Percentiles rank a stretch among this genome's conserved stretches.
Conservation (phyloP, 805 yeast species). For the Nadsonia fulvescens region DNA sequence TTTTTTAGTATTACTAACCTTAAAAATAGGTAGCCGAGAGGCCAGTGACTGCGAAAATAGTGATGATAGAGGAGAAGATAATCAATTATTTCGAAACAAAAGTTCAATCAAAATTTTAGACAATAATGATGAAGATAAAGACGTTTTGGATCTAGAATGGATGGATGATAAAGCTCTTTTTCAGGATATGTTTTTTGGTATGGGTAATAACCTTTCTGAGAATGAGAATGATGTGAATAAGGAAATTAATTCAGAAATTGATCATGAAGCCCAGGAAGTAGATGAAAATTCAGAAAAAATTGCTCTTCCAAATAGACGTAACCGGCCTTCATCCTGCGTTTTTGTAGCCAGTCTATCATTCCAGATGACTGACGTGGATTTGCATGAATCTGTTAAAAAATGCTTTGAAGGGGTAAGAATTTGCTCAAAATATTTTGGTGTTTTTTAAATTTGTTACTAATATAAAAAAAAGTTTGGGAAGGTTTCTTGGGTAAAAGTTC, state of each 20-base stretch:
- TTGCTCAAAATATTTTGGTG: slow-evolving; percentile 1
- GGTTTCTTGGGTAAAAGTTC: slow-evolving; percentile 56
- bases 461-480: slow-evolving; percentile 37
- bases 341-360: slow-evolving; percentile 76
- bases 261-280: not conserved
- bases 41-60: no score
- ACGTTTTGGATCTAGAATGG: no score
- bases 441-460: not conserved
- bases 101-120: no score
- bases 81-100: no score
- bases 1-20: no score
- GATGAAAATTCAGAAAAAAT: not conserved
- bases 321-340: slow-evolving; percentile 71
- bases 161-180: no score
- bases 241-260: slow-evolving; percentile 1
- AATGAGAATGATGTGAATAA: no score
- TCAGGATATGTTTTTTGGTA: no score
- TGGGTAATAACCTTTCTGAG: no score
- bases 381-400: slow-evolving; percentile 47
- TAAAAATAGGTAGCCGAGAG: no score
- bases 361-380: slow-evolving; percentile 45
- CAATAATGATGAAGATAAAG: no score
- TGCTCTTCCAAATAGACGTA: slow-evolving; percentile 17
- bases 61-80: no score
- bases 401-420: slow-evolving; percentile 35